Evolutionary conservation across 2,329 filamentous ascomycete genomes (phyloP).

Genomic region (Pyrenophora seminiperda): DNA sequence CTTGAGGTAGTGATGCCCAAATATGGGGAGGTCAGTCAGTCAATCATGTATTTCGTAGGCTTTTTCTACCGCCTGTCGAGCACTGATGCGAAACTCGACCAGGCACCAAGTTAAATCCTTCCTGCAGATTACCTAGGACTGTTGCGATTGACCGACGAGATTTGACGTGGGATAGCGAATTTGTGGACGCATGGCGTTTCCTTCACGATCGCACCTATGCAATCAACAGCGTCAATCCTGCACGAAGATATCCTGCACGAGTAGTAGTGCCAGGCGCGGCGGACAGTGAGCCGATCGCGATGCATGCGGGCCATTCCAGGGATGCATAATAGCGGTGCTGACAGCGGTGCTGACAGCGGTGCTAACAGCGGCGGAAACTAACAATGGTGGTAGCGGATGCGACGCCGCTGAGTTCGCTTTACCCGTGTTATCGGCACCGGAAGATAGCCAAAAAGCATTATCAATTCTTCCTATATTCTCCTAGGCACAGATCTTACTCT

Average conservation of each 20-base stretch:
- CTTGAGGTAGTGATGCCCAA: too few species aligned
- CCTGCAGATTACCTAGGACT: too few species aligned
- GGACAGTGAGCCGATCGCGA: conserved; percentile 41
- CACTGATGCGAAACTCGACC: too few species aligned
- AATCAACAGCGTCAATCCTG: not conserved
- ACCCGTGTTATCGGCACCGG: not conserved
- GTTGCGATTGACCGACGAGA: too few species aligned
- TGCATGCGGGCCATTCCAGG: conserved; percentile 38
- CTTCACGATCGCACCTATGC: not conserved
- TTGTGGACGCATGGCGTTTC: not conserved
- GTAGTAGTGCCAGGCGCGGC: conserved; percentile 40
- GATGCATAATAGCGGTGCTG: too few species aligned
- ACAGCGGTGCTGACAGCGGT: too few species aligned
- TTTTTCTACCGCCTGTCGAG: too few species aligned
- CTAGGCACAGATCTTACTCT: not conserved
- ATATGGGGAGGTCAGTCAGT: too few species aligned
- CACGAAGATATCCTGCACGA: not conserved
- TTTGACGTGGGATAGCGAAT: too few species aligned
- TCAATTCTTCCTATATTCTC: not conserved
- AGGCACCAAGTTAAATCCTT: too few species aligned
- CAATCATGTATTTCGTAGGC: too few species aligned
- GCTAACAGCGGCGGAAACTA: too few species aligned
- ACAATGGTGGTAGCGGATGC: not conserved
- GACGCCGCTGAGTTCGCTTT: not conserved
- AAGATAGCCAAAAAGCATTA: not conserved